Evolutionary conservation across 371 early-diverging fungal species (phyloP).

Genomic region (Entomophthora muscae): DNA sequence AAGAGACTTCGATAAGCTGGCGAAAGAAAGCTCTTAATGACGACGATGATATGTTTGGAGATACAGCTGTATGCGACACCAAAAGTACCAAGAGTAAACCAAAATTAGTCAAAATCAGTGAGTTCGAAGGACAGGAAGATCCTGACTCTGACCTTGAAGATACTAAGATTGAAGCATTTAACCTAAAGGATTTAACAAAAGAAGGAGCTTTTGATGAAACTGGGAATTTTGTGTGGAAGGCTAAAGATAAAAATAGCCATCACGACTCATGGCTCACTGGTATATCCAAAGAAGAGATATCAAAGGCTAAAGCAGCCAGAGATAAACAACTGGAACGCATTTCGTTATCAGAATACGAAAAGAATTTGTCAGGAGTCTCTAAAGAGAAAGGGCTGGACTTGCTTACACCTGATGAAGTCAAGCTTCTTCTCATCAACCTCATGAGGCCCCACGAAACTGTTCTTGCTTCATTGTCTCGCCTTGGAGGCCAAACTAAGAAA

Average conservation of each 20-base stretch:
- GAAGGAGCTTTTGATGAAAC: conserved; percentile 69
- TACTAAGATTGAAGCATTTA: conserved; percentile 58
- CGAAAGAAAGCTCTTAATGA: conserved; percentile 19
- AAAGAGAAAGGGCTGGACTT: conserved; percentile 24
- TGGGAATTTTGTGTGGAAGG: conserved; percentile 65
- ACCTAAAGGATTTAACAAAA: conserved; percentile 74
- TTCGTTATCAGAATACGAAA: conserved; percentile 27
- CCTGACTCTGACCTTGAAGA: conserved; percentile 16
- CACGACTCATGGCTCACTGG: conserved; percentile 83
- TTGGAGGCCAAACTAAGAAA: conserved; percentile 19
- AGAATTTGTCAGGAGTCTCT: conserved; percentile 19
- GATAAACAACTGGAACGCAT: conserved; percentile 30
- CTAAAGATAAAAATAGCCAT: conserved; percentile 59
- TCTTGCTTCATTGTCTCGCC: conserved; percentile 35
- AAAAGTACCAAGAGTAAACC: too few species aligned
- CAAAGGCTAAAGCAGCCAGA: conserved; percentile 47
- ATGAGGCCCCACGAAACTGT: conserved; percentile 57
- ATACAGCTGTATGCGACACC: background rate
- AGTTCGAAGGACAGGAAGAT: conserved; percentile 21
- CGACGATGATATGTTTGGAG: conserved; percentile 45
- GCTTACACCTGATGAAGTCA: conserved; percentile 18
- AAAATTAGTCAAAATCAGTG: conserved; percentile 8
- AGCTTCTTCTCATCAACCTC: conserved; percentile 31
- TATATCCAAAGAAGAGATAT: conserved; percentile 53
- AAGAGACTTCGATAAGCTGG: conserved; percentile 9